These are phyloP conservation scores for Plasmodium fragile DNA, from an alignment of 169 alveolate species.

Conservation along the genomic window DNA sequence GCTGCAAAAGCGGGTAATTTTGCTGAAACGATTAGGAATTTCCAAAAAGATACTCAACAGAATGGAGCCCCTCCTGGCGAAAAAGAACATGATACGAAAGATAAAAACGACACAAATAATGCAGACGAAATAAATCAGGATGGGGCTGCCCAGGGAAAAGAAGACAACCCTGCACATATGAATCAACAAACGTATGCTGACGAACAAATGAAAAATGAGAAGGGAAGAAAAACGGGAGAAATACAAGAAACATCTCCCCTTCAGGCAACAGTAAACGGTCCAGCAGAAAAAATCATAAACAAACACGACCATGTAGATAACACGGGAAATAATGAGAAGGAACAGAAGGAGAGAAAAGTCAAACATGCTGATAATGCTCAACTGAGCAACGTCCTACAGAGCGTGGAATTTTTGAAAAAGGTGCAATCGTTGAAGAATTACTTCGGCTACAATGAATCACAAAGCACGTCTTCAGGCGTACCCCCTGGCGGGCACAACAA, in stretches of 20 bases:
- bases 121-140: constrained; percentile 11
- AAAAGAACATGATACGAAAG: background rate
- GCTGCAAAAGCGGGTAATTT: constrained; percentile 38
- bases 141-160: background rate
- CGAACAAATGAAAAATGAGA: background rate
- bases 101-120: background rate
- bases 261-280: background rate
- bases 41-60: constrained; percentile 9
- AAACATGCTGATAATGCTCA: background rate
- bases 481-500: background rate
- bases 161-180: background rate
- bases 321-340: background rate
- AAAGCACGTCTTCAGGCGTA: background rate
- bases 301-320: constrained; percentile 34
- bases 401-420: constrained; percentile 25
- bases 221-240: background rate
- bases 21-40: background rate
- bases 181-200: background rate
- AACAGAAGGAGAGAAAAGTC: background rate
- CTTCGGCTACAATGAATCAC: background rate
- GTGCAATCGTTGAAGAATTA: constrained; percentile 26
- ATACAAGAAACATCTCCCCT: background rate
- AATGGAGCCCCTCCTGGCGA: background rate
- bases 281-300: constrained; percentile 24
- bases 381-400: constrained; percentile 4